Conservation (phyloP, 1,284 basidiomycete genomes). For the Pseudozyma sp. region DNA sequence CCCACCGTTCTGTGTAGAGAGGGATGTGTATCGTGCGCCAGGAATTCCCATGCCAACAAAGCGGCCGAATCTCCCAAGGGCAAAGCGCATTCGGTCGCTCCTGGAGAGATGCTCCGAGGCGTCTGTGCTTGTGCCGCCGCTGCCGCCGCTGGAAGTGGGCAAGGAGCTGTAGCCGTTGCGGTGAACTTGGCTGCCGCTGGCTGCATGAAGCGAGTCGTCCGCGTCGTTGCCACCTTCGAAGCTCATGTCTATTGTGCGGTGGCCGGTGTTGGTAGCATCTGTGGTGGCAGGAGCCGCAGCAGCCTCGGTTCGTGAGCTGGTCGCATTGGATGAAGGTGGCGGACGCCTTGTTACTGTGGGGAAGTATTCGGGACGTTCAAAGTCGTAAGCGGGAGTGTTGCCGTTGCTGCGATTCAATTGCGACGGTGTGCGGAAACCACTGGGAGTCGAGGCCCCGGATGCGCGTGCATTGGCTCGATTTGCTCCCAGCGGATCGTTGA, state of each 20-base stretch:
- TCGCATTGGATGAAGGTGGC: conserved; percentile 25
- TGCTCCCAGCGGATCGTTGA: conserved; percentile 44
- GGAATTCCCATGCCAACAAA: conserved; percentile 67
- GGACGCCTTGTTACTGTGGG: conserved; percentile 26
- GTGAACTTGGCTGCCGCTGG: conserved; percentile 10
- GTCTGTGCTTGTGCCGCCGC: conserved; percentile 11
- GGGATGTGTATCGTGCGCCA: conserved; percentile 58
- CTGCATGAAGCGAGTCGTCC: conserved; percentile 25
- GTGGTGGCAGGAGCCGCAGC: background rate
- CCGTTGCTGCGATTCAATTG: conserved; percentile 9
- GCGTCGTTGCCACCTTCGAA: conserved; percentile 23
- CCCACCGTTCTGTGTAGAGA: conserved; percentile 33
- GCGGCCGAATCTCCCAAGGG: conserved; percentile 61
- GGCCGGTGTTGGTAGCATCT: conserved; percentile 4
- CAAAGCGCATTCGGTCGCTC: conserved; percentile 50
- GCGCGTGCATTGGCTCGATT: conserved; percentile 30
- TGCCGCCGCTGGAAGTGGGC: conserved; percentile 20
- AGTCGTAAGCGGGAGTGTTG: conserved; percentile 50
- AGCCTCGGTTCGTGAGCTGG: conserved; percentile 18
- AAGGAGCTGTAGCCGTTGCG: conserved; percentile 40
- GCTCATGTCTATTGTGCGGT: conserved; percentile 42
- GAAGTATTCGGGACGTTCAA: conserved; percentile 61
- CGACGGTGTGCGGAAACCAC: conserved; percentile 9
- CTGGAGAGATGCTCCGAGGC: conserved; percentile 25
- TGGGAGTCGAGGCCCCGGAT: conserved; percentile 1